Conservation (phyloP, 2,329 filamentous ascomycete genomes). For the Exophiala phaeomuriformis region DNA sequence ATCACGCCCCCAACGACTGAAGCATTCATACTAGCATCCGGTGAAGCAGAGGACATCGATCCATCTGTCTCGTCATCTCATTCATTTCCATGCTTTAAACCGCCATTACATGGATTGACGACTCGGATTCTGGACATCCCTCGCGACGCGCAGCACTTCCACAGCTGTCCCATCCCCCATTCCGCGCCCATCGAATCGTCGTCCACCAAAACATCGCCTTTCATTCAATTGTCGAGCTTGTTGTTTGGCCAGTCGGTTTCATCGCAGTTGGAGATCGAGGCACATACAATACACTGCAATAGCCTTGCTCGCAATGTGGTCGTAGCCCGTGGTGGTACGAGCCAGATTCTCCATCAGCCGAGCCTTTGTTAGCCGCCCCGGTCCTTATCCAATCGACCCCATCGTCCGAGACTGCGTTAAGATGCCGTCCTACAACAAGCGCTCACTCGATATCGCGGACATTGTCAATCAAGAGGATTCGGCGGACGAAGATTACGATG, state of each 20-base stretch:
- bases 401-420: background rate
- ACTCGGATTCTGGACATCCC: too few relatives aligned
- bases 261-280: too few relatives aligned
- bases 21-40: background rate
- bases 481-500: constrained; percentile 41
- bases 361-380: background rate
- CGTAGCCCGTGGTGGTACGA: background rate
- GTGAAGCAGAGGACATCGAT: background rate
- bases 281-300: too few relatives aligned
- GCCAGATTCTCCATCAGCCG: background rate
- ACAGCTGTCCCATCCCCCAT: background rate
- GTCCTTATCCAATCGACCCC: background rate
- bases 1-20: background rate
- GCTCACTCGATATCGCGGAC: constrained; percentile 35
- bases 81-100: background rate
- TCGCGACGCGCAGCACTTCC: background rate
- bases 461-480: constrained; percentile 39
- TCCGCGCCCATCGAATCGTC: background rate
- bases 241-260: too few relatives aligned
- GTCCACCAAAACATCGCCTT: background rate
- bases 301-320: background rate
- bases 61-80: background rate
- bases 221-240: background rate
- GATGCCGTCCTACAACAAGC: constrained; percentile 29
- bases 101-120: background rate